A percentile compares a stretch with the other conserved stretches of the same genome.
Evolutionary conservation across 345 rosid species (phyloP).

Genomic region (Arabidopsis suecica): DNA sequence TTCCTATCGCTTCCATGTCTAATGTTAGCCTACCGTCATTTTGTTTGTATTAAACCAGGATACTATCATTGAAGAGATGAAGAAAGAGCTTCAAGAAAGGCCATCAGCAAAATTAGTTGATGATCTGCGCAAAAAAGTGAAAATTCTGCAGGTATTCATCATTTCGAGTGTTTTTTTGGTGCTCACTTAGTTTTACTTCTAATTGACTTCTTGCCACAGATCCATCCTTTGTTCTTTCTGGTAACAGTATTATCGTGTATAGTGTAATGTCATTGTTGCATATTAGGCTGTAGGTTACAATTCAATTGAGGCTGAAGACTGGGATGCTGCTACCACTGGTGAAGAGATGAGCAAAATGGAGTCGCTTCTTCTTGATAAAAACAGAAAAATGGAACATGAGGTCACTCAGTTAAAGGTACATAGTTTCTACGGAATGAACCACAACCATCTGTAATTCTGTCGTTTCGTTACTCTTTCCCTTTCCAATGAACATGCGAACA

Average conservation of each 20-base stretch:
- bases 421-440: conserved; percentile 12
- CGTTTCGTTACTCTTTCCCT: conserved; percentile 17
- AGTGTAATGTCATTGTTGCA: conserved; percentile 22
- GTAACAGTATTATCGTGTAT: conserved; percentile 16
- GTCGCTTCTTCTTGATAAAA: conserved; percentile 97
- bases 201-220: conserved; percentile 6
- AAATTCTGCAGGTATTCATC: conserved; percentile 84
- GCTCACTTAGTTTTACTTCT: neutral
- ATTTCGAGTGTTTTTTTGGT: neutral
- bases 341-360: conserved; percentile 99
- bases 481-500: conserved; percentile 3
- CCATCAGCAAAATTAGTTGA: conserved; percentile 93
- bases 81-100: conserved; percentile 87
- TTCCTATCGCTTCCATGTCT: conserved; percentile 21
- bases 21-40: conserved; percentile 12
- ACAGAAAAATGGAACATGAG: conserved; percentile 95
- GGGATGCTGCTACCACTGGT: conserved; percentile 93
- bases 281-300: conserved; percentile 94
- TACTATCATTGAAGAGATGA: conserved; percentile 79
- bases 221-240: conserved; percentile 16
- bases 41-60: conserved; percentile 57
- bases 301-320: conserved; percentile 98
- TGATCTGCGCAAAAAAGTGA: conserved; percentile 94
- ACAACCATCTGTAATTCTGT: conserved; percentile 22
- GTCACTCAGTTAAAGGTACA: conserved; percentile 89